These are phyloP conservation scores for Dillenia suffruticosa DNA, from an alignment of 164 flowering plant species.

Conservation along the genomic window DNA sequence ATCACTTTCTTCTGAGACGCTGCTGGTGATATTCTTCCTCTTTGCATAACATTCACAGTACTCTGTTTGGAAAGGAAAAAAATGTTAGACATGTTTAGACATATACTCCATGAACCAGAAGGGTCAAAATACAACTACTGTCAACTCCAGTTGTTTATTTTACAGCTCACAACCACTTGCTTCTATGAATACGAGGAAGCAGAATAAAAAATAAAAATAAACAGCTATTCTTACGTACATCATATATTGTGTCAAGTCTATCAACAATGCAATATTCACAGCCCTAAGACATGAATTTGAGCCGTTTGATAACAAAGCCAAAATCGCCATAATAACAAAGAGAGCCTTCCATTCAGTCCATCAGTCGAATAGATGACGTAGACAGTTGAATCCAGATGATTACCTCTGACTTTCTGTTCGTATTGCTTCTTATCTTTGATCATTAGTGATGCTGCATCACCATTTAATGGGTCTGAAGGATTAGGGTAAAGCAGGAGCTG, in stretches of 20 bases:
- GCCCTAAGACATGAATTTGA: too few species aligned
- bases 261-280: too few species aligned
- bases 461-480: slow-evolving; percentile 42
- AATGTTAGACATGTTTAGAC: not conserved
- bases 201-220: too few species aligned
- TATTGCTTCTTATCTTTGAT: slow-evolving; percentile 33
- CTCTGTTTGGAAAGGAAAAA: slow-evolving; percentile 24
- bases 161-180: too few species aligned
- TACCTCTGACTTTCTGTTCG: slow-evolving; percentile 48
- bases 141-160: not conserved
- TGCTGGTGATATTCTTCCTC: slow-evolving; percentile 26
- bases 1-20: slow-evolving; percentile 25
- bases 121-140: not conserved
- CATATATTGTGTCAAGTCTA: too few species aligned
- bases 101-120: not conserved
- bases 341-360: not conserved
- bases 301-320: too few species aligned
- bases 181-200: too few species aligned
- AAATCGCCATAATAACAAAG: not conserved
- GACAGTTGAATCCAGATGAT: not conserved
- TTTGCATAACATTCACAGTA: slow-evolving; percentile 55
- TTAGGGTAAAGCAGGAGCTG: slow-evolving; percentile 50
- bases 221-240: too few species aligned
- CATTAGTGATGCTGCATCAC: slow-evolving; percentile 46
- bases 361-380: too few species aligned